Evolutionary conservation across 331 rosid genomes (phyloP).

Genomic region (Pyracantha coccinea): DNA sequence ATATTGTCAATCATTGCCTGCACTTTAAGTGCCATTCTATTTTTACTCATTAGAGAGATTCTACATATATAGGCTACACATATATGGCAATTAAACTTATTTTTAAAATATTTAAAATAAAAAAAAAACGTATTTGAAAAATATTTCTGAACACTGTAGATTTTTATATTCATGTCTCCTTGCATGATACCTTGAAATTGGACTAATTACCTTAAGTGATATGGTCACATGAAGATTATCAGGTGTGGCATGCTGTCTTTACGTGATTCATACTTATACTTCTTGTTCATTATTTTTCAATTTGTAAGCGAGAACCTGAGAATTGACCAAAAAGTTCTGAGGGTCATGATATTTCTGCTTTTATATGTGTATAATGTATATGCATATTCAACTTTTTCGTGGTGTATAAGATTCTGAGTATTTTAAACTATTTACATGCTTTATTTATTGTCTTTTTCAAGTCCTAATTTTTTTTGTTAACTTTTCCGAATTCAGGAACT

Average conservation of each 20-base stretch:
- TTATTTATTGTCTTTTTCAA: neutral
- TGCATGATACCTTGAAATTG: neutral
- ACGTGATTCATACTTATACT: neutral
- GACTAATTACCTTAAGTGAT: neutral
- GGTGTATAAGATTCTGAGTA: neutral
- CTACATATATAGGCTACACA: neutral
- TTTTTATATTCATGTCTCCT: no score
- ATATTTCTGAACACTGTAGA: neutral
- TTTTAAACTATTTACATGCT: neutral
- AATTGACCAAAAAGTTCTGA: neutral
- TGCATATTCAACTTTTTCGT: neutral
- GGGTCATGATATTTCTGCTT: neutral
- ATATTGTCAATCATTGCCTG: neutral
- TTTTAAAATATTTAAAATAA: no score
- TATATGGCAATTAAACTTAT: neutral
- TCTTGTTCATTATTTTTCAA: neutral
- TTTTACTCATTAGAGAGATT: neutral
- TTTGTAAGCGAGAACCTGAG: neutral
- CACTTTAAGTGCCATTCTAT: neutral
- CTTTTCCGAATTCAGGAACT: slow-evolving; percentile 62
- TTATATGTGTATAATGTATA: neutral
- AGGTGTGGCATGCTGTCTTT: neutral
- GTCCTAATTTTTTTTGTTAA: slow-evolving; percentile 20
- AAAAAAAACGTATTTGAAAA: neutral
- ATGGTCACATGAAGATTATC: neutral